Base-by-base conservation (phyloP, 2,329 filamentous ascomycete species). In the Dactylellina sp. region DNA sequence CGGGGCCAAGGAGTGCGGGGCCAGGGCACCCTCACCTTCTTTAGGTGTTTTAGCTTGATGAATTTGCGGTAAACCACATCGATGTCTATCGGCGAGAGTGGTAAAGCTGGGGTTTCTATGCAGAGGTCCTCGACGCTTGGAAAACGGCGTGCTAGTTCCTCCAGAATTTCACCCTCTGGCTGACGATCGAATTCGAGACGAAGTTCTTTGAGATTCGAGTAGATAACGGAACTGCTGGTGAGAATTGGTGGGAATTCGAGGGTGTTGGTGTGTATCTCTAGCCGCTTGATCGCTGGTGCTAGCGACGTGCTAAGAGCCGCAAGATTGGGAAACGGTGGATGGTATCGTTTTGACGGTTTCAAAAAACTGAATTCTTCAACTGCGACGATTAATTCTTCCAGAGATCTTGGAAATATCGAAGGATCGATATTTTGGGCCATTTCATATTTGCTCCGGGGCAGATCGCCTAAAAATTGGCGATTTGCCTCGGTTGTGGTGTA, bases 301-400 rank as follows among this genome's bases (percentile, higher is more conserved):
- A 55, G n/a, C 7, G 35, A 22, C 20, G 14, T n/a, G 32, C 11
- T 40, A 2, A 55, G 16, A 14, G 20, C 11, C 32, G 12, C 24
- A 3, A 55, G 9, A 40, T 55, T 55, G 4, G 50, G 50, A n/a
- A 55, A 55, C 11, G n/a, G 20, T 3, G 50, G 50, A 25, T 55
- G 50, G 2, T 55, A 18, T 40, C 35, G 16, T 14, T n/a, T 40
- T 7, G 32, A 22, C 7, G 35, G 32, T 55, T 40, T 55, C 9
- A 14, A 12, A 24, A 55, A 55, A 28, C 32, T 55, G 35, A 55
- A 55, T 4, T 5, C 9, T 16, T 22, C 50, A 18, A 55, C 35
- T 2, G n/a, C 22, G n/a, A 55, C n/a, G 12, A 40, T 22, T 14
- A 55, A 7, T 39, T 55, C 50, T 40, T 55, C 35, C 7, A 55